These are phyloP conservation scores for Nothophoma quercina DNA, from an alignment of 2,329 filamentous ascomycete genomes.

Conservation along the genomic window DNA sequence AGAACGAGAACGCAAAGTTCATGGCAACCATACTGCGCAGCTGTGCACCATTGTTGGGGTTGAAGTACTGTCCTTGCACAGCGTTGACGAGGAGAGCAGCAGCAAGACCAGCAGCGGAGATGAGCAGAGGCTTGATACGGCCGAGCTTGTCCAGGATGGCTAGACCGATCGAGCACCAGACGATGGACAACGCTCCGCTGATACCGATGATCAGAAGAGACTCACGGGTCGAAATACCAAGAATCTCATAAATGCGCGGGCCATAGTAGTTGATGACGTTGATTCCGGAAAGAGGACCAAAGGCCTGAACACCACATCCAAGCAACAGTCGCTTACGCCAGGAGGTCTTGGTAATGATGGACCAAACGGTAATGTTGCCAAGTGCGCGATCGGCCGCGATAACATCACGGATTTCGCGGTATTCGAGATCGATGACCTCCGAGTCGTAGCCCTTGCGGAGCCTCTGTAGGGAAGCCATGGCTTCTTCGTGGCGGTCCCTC, in stretches of 20 bases:
- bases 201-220: conserved; percentile 62
- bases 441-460: conserved; percentile 28
- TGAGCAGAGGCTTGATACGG: conserved; percentile 58
- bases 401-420: conserved; percentile 32
- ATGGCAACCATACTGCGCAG: conserved; percentile 57
- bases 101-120: conserved; percentile 53
- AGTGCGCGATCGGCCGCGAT: conserved; percentile 36
- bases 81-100: conserved; percentile 46
- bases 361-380: conserved; percentile 51
- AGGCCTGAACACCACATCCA: conserved; percentile 58
- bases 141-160: conserved; percentile 57
- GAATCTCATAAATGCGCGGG: conserved; percentile 53
- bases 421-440: conserved; percentile 31
- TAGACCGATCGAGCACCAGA: conserved; percentile 57
- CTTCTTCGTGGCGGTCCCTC: conserved; percentile 62
- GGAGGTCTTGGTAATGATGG: conserved; percentile 53
- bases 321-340: conserved; percentile 58
- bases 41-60: conserved; percentile 45
- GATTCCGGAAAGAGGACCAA: conserved; percentile 58
- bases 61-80: conserved; percentile 49
- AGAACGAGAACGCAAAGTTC: conserved; percentile 57
- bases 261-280: conserved; percentile 54
- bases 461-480: conserved; percentile 27
- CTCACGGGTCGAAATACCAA: conserved; percentile 55
- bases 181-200: conserved; percentile 58